Conservation (phyloP, 257 asterid genomes). For the Solanum ossicruentum region DNA sequence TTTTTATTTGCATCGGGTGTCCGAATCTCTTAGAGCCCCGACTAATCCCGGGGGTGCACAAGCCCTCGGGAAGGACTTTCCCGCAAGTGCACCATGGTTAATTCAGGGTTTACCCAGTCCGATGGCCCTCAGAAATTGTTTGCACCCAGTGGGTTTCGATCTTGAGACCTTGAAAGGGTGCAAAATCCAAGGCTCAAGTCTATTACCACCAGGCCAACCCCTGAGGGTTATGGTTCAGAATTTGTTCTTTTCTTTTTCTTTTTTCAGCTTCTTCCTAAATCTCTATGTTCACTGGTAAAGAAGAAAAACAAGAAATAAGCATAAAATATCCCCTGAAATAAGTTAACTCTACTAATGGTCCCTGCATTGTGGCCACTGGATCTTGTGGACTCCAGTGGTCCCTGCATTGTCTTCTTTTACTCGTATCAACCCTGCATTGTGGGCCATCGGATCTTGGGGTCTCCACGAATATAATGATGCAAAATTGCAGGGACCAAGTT, state of each 20-base stretch:
- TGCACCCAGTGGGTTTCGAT: no score
- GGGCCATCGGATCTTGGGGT: background rate
- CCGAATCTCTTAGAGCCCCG: no score
- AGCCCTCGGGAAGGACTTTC: no score
- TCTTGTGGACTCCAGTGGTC: background rate
- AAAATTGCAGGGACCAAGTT: background rate
- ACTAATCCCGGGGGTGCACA: no score
- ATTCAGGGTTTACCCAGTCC: no score
- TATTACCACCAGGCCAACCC: no score
- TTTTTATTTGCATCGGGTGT: no score
- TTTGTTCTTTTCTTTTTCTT: background rate
- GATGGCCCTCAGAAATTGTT: no score
- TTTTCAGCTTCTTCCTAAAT: background rate
- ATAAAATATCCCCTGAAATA: background rate
- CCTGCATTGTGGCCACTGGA: background rate
- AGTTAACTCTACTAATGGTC: background rate
- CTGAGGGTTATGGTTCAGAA: no score
- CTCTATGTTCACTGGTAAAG: background rate
- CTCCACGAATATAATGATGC: background rate
- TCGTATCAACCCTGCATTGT: background rate
- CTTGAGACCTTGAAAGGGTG: no score
- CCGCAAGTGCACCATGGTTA: no score
- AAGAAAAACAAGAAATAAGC: background rate
- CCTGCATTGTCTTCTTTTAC: background rate
- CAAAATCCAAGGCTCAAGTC: no score